phyloP scores from a whole-genome alignment of 2,329 filamentous ascomycete species.

The Gliomastix tumulicola region DNA sequence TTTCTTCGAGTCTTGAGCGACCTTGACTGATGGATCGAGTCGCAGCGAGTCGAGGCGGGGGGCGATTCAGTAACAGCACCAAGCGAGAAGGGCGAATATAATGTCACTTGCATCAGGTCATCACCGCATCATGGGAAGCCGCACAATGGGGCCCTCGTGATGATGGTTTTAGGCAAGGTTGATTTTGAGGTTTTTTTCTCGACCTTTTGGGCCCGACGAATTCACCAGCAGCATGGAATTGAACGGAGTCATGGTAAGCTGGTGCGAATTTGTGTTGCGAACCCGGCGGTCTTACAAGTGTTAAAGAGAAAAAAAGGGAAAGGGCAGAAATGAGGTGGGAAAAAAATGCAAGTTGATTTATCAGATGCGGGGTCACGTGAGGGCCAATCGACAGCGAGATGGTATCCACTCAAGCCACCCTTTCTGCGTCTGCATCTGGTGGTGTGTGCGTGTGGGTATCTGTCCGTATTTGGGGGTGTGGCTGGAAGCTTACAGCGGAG shows the following conservation, averaged over 20 bases:
- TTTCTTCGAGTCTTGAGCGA: too few relatives aligned
- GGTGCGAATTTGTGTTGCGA: conserved; percentile 26
- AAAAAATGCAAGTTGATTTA: too few relatives aligned
- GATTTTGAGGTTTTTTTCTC: conserved; percentile 43
- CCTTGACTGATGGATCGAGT: too few relatives aligned
- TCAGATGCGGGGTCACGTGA: too few relatives aligned
- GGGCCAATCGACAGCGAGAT: too few relatives aligned
- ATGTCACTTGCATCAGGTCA: conserved; percentile 62
- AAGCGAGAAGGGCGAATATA: conserved; percentile 5
- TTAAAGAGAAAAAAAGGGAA: conserved; percentile 17
- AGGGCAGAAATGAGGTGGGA: too few relatives aligned
- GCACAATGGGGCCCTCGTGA: conserved; percentile 60
- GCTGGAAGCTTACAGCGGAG: not conserved
- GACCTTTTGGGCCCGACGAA: conserved; percentile 47
- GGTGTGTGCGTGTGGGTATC: too few relatives aligned
- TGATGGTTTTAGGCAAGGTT: conserved; percentile 62
- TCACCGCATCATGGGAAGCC: conserved; percentile 61
- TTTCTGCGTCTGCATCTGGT: too few relatives aligned
- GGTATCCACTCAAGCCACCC: too few relatives aligned
- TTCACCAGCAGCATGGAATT: conserved; percentile 38
- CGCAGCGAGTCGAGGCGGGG: too few relatives aligned
- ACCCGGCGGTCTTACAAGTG: conserved; percentile 34
- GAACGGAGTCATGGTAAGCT: conserved; percentile 21
- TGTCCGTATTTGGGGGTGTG: conserved; percentile 5
- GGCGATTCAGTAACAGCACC: not conserved